phyloP scores from a whole-genome alignment of 495 filamentous ascomycete species.

The Podospora sp. region DNA sequence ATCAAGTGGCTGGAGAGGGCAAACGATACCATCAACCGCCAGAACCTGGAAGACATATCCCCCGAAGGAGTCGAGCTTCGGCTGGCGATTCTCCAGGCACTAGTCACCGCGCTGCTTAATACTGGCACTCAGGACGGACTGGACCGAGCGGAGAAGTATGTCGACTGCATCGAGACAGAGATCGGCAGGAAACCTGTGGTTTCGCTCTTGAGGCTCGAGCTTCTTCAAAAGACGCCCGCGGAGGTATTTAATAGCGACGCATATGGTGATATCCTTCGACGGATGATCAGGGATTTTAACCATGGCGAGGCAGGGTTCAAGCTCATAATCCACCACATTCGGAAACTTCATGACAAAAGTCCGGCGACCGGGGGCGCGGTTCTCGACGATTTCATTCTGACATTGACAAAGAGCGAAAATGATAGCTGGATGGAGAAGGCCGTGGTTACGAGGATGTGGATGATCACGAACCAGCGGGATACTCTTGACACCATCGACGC shows the following conservation, averaged over 20 bases:
- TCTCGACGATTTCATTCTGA: conserved; percentile 62
- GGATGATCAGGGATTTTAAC: conserved; percentile 59
- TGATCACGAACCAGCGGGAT: conserved; percentile 47
- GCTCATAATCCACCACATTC: conserved; percentile 68
- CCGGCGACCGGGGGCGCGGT: conserved; percentile 54
- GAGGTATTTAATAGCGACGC: conserved; percentile 51
- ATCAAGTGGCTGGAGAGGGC: conserved; percentile 77
- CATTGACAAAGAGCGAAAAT: conserved; percentile 46
- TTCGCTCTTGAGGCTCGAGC: conserved; percentile 69
- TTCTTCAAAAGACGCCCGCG: conserved; percentile 51
- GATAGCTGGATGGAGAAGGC: conserved; percentile 64
- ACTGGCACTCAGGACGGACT: conserved; percentile 46
- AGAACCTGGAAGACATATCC: conserved; percentile 59
- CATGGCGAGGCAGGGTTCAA: conserved; percentile 67
- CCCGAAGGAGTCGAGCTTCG: conserved; percentile 64
- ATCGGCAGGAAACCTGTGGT: conserved; percentile 65
- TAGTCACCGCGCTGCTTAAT: conserved; percentile 58
- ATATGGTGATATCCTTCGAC: conserved; percentile 54
- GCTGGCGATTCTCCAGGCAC: conserved; percentile 64
- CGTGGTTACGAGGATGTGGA: conserved; percentile 64
- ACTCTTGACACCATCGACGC: conserved; percentile 29
- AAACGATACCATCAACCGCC: conserved; percentile 57
- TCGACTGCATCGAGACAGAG: conserved; percentile 62
- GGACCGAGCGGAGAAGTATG: conserved; percentile 58
- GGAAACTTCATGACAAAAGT: conserved; percentile 62